Percentiles rank a stretch among this genome's conserved stretches.
Conservation (phyloP, 1,284 basidiomycete genomes). For the Leccinum glutinopallens region DNA sequence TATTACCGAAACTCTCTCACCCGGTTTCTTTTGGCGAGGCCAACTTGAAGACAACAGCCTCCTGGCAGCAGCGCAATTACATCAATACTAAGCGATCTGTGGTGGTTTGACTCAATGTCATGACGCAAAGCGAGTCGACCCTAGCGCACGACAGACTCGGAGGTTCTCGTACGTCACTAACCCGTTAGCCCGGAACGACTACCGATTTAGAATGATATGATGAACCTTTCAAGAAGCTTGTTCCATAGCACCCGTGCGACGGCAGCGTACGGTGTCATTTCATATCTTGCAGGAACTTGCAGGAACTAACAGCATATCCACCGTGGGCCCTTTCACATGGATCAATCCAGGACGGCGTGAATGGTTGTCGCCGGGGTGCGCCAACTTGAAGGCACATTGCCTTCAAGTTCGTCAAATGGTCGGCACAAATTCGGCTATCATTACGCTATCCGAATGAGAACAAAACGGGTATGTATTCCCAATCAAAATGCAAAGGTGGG, state of each 20-base stretch:
- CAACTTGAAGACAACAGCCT: neutral
- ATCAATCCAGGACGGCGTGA: neutral
- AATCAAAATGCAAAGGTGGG: constrained; percentile 11
- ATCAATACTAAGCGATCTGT: neutral
- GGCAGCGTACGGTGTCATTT: neutral
- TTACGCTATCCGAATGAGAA: constrained; percentile 13
- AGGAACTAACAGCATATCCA: neutral
- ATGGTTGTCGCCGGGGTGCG: neutral
- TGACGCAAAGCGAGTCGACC: neutral
- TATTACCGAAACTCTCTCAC: constrained; percentile 1
- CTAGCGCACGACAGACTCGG: neutral
- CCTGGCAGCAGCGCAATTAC: neutral
- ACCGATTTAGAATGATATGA: neutral
- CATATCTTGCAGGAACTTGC: neutral
- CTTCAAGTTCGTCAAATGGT: neutral
- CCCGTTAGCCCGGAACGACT: neutral
- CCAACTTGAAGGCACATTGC: neutral
- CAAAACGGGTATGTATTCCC: neutral
- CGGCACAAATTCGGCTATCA: neutral
- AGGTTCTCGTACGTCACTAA: neutral
- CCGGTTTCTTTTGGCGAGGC: neutral
- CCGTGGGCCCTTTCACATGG: neutral
- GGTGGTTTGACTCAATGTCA: neutral
- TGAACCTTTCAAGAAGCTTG: neutral
- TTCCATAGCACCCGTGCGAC: neutral